Evolutionary conservation across 148 eudicot genomes (phyloP).

Genomic region (Nepenthes mirabilis): DNA sequence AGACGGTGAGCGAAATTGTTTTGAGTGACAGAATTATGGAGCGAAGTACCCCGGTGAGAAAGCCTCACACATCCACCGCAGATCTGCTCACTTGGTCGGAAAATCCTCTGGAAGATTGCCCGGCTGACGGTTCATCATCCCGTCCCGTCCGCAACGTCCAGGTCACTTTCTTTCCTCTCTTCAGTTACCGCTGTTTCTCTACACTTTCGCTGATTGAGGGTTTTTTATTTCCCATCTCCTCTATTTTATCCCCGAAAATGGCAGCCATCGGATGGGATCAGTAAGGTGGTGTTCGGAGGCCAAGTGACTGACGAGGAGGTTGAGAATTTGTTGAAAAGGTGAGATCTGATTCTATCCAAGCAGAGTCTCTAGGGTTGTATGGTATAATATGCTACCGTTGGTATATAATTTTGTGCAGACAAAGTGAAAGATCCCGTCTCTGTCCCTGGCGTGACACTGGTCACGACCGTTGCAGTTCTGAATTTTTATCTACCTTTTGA

Average conservation of each 20-base stretch:
- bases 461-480: no score
- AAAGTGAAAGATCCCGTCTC: no score
- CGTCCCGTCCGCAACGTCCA: conserved; percentile 13
- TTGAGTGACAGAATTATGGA: conserved; percentile 2
- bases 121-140: conserved; percentile 3
- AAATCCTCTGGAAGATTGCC: conserved; percentile 5
- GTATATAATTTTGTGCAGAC: no score
- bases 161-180: not conserved
- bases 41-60: conserved; percentile 13
- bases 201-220: not conserved
- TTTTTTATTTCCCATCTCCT: not conserved
- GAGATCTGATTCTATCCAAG: conserved; percentile 3
- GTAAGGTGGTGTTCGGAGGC: conserved; percentile 14
- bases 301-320: conserved; percentile 16
- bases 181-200: no score
- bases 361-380: not conserved
- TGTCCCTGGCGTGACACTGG: no score
- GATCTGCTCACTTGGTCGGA: conserved; percentile 17
- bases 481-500: no score
- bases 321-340: conserved; percentile 10
- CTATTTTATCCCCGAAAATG: not conserved
- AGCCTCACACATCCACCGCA: conserved; percentile 12
- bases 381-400: not conserved
- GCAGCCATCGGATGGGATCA: conserved; percentile 18
- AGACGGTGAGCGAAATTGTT: no score